A percentile compares a stretch with the other conserved stretches of the same genome.
Evolutionary conservation across 2,329 filamentous ascomycete species (phyloP).

Genomic region (Chrysosporium keratinophilum): DNA sequence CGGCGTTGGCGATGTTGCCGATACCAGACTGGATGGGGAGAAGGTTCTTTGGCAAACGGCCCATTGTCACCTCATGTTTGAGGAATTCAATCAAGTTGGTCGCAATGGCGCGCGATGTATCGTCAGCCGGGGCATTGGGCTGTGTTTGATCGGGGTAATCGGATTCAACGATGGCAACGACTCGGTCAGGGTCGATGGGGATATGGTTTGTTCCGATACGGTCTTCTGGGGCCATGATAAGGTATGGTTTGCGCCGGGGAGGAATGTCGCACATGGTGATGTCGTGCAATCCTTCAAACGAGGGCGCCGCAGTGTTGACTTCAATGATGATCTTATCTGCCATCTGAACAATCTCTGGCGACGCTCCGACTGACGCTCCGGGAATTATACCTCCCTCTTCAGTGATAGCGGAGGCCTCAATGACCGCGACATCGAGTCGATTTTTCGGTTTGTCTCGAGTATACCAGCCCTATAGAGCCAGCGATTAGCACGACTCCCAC

Average conservation of each 20-base stretch:
- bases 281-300: conserved; percentile 79
- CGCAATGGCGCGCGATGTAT: conserved; percentile 61
- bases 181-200: conserved; percentile 72
- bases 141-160: conserved; percentile 69
- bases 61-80: conserved; percentile 71
- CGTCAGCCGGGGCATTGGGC: conserved; percentile 68
- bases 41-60: conserved; percentile 64
- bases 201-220: conserved; percentile 75
- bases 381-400: conserved; percentile 83
- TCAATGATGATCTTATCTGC: conserved; percentile 89
- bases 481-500: not conserved
- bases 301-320: conserved; percentile 77
- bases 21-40: conserved; percentile 79
- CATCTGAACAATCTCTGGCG: conserved; percentile 78
- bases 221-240: conserved; percentile 77
- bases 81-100: conserved; percentile 72
- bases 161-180: conserved; percentile 74
- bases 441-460: conserved; percentile 67
- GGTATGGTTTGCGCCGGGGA: conserved; percentile 69
- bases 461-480: conserved; percentile 55
- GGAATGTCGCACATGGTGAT: conserved; percentile 83
- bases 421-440: conserved; percentile 69
- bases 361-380: conserved; percentile 74
- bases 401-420: conserved; percentile 78
- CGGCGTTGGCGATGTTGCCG: conserved; percentile 87